A percentile compares a stretch with the other conserved stretches of the same genome.
Evolutionary conservation across 768 basidiomycete species (phyloP).

Genomic region (Sarcomyxa edulis): DNA sequence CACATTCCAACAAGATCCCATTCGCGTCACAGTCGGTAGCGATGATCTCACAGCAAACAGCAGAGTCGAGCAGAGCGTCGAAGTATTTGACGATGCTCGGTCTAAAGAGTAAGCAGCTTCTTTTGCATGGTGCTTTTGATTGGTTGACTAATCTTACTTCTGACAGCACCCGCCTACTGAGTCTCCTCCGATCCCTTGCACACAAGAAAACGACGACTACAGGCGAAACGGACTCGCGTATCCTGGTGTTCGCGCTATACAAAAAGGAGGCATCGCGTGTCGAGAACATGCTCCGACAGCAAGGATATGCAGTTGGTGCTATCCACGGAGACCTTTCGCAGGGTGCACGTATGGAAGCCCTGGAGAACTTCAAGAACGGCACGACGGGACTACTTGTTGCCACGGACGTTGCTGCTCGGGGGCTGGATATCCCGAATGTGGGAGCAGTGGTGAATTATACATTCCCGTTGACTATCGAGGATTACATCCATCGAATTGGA

Average conservation of each 20-base stretch:
- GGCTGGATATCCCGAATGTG: conserved; percentile 96
- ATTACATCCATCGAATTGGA: conserved; percentile 88
- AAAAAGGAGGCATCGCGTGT: conserved; percentile 97
- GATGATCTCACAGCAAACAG: conserved; percentile 95
- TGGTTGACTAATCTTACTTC: too few relatives aligned
- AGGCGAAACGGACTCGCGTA: conserved; percentile 53
- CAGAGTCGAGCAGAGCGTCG: conserved; percentile 87
- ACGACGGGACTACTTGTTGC: conserved; percentile 82
- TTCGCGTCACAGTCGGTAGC: conserved; percentile 90
- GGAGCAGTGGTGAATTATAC: conserved; percentile 93
- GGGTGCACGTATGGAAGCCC: conserved; percentile 72
- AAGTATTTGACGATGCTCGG: conserved; percentile 81
- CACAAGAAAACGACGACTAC: conserved; percentile 58
- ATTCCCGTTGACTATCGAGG: conserved; percentile 95
- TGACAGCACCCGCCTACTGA: conserved; percentile 53
- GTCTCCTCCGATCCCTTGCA: conserved; percentile 46
- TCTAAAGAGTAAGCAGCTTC: conserved; percentile 72
- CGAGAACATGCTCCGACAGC: conserved; percentile 66
- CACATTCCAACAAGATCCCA: conserved; percentile 80
- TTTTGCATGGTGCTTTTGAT: conserved; percentile 3
- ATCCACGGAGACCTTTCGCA: conserved; percentile 93
- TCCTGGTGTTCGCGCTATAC: conserved; percentile 93
- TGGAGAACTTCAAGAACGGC: conserved; percentile 84
- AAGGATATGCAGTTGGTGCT: conserved; percentile 74
- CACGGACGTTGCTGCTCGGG: conserved; percentile 95